Base-by-base conservation (phyloP, 805 yeast genomes). In the Candida golubevii region DNA sequence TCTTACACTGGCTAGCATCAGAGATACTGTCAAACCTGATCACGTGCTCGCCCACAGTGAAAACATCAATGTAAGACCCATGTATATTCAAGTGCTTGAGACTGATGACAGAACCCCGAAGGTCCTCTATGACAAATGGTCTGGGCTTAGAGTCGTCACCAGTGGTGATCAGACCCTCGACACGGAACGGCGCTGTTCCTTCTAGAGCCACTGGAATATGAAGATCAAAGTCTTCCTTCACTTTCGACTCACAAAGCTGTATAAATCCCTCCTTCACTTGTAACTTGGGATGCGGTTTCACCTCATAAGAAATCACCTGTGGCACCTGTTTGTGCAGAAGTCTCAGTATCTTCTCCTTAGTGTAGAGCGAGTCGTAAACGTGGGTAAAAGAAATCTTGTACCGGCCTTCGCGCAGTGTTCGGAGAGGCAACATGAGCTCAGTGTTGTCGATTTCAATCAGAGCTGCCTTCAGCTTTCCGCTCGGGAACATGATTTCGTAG, bases 1-100 rank as follows among this genome's bases (percentile, higher is more conserved):
- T 72, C 4, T 59, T 49, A 62, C 98, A 91, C 0, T 90, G 93
- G 54, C 79, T 79, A 1, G 76, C 72, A 63, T 91, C 97, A 5
- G 61, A 57, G 11, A 90, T 71, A 45, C 75, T 75, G 26, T 69
- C 69, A 26, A 91, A 68, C 0, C 78, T 67, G 2, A 91, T 66
- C 10, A 73, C 54, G 58, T 88, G 90, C 33, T 79, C 78, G 1
- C 97, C 98, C n/a, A 84, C 69, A 6, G 75, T 71, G 49, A 86
- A 60, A 3, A 74, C 70, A 32, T 37, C 65, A 54, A 41, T 75
- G 62, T 26, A 71, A 59, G 44, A 76, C 66, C 2, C 39, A 14
- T 37, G 35, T 6, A 46, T 39, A 14, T 49, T 42, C 15, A 47
- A 33, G 12, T 49, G 50, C 9, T 35, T 34, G 40, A 54, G 37